Percentiles rank a stretch among this genome's conserved stretches.
These are phyloP conservation scores for Dictyostelium citrinum DNA, from an alignment of 78 protist species.

Conservation along the genomic window DNA sequence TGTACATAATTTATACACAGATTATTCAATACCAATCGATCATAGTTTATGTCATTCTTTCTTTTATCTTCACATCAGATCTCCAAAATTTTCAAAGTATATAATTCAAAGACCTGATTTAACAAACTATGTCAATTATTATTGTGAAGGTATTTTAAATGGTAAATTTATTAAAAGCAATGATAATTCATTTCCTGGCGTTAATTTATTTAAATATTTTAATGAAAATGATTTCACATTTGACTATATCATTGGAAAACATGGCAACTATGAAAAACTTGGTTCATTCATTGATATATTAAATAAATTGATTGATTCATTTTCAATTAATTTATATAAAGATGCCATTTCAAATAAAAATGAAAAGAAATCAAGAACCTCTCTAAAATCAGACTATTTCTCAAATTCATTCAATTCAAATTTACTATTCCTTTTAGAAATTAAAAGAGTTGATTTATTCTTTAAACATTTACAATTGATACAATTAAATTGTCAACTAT, in stretches of 20 bases:
- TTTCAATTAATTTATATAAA: neutral
- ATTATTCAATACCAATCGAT: neutral
- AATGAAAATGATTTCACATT: neutral
- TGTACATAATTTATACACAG: neutral
- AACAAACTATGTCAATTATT: neutral
- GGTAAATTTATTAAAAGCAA: too few species aligned
- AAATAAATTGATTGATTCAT: neutral
- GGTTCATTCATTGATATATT: neutral
- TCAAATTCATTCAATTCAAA: neutral
- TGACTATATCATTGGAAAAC: neutral
- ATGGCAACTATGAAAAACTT: neutral
- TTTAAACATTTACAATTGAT: neutral
- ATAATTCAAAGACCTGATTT: neutral
- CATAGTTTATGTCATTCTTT: neutral
- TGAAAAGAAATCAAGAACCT: too few species aligned
- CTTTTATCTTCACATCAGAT: neutral
- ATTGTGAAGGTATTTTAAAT: too few species aligned
- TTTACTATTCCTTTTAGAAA: neutral
- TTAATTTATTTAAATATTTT: neutral
- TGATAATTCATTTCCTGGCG: too few species aligned
- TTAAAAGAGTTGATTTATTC: neutral
- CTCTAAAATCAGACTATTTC: neutral
- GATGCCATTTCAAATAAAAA: too few species aligned
- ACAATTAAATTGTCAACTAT: neutral
- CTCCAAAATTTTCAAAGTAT: neutral